A percentile compares a stretch with the other conserved stretches of the same genome.
These are phyloP conservation scores for Rubroshorea leprosula DNA, from an alignment of 345 rosid genomes.

Conservation along the genomic window DNA sequence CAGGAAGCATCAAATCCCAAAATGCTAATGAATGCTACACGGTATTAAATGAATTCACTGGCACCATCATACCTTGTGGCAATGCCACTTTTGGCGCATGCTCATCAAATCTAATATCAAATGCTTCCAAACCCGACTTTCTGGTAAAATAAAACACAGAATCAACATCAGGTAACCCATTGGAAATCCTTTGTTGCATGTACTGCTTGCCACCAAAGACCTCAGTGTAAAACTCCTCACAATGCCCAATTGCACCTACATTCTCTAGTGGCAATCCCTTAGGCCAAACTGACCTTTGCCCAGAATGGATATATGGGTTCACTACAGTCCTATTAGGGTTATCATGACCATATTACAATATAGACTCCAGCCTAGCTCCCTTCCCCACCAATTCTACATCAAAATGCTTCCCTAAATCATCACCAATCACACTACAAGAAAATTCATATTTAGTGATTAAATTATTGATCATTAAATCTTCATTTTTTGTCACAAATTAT, in stretches of 20 bases:
- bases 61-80: constrained; percentile 96
- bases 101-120: constrained; percentile 92
- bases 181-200: constrained; percentile 93
- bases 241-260: constrained; percentile 83
- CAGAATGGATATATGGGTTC: constrained; percentile 91
- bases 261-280: constrained; percentile 94
- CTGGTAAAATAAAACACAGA: constrained; percentile 94
- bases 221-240: constrained; percentile 90
- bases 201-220: constrained; percentile 91
- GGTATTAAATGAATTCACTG: constrained; percentile 86
- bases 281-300: constrained; percentile 99
- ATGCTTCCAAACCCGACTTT: constrained; percentile 67
- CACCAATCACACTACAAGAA: constrained; percentile 81
- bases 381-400: constrained; percentile 87
- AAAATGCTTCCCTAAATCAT: constrained; percentile 79
- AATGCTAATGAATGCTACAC: constrained; percentile 88
- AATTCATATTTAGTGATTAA: too few relatives aligned
- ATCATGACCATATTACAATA: constrained; percentile 90
- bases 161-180: constrained; percentile 97
- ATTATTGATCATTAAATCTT: constrained; percentile 96
- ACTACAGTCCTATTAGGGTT: constrained; percentile 68
- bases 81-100: constrained; percentile 86
- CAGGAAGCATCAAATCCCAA: constrained; percentile 99
- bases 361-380: constrained; percentile 68
- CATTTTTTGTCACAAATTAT: constrained; percentile 68